phyloP scores from a whole-genome alignment of 345 rosid species.

The Linum tenue region DNA sequence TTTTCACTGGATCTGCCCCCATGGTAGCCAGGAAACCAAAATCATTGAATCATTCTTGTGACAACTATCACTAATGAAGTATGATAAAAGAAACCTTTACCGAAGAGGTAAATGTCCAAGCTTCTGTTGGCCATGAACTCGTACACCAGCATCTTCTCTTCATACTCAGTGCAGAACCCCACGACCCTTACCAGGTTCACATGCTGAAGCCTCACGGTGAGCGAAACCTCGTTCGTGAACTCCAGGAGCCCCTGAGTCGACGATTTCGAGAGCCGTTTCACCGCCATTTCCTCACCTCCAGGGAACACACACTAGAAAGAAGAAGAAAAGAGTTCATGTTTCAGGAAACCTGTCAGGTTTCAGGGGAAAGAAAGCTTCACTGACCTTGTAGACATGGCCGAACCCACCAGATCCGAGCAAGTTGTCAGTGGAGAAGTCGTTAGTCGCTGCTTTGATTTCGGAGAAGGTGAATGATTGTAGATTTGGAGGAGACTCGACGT shows the following conservation, averaged over 20 bases:
- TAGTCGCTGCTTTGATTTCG: slow-evolving; percentile 7
- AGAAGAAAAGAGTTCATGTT: neutral
- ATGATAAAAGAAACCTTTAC: slow-evolving; percentile 3
- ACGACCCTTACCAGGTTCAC: neutral
- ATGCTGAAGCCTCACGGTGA: too few relatives aligned
- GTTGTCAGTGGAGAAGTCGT: slow-evolving; percentile 27
- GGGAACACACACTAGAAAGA: slow-evolving; percentile 21
- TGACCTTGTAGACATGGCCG: slow-evolving; percentile 36
- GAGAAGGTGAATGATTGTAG: slow-evolving; percentile 19
- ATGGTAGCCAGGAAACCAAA: too few relatives aligned
- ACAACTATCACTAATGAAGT: too few relatives aligned
- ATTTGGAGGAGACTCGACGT: slow-evolving; percentile 12
- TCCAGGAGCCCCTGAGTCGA: too few relatives aligned
- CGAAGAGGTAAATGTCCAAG: slow-evolving; percentile 28
- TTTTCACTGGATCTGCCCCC: too few relatives aligned
- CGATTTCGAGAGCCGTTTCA: neutral
- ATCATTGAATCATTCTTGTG: too few relatives aligned
- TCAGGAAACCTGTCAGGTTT: neutral
- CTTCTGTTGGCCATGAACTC: slow-evolving; percentile 20
- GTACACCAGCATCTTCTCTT: slow-evolving; percentile 19
- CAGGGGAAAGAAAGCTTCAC: neutral
- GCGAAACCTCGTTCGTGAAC: too few relatives aligned
- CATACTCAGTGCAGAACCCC: slow-evolving; percentile 26
- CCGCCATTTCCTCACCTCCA: slow-evolving; percentile 30
- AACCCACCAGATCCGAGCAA: slow-evolving; percentile 40